Evolutionary conservation across 2,329 filamentous ascomycete species (phyloP), one percentile per base, ranked within the genome.

Genomic region (Myriosclerotinia duriaeana): DNA sequence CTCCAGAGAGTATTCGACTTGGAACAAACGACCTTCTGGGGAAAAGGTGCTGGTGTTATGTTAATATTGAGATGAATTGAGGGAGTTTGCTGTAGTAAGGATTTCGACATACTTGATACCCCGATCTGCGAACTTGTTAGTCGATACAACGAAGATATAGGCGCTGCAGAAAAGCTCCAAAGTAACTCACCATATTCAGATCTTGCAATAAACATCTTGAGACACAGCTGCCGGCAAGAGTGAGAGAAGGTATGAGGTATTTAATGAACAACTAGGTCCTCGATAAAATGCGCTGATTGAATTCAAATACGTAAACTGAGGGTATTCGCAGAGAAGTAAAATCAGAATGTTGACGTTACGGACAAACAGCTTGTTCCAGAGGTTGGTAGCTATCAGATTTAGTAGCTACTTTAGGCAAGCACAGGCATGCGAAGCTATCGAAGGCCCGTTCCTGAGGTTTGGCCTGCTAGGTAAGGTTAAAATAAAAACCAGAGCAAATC

Each of bases 1-100:
- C 85, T 99, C 95, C 80, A 99, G 90, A 68, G 95, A 98, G 88
- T 99, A 99, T 90, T 99, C 95, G 84, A 99, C 95, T 84, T 99
- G 95, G 87, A 99, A 99, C 80, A 99, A 91, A 81, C 95, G 95
- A 77, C 95, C 95, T 87, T 99, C 95, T 69, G 95, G 95, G 75
- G 95, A 99, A 87, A 99, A 99, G 86, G 95, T 99, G 87, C 91
- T 96, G 78, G 68, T 42, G 66, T 72, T 71, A 46, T 46, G 34
- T 66, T 61, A 66, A 60, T 53, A 61, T 61, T 44, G 55, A 72
- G 67, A 66, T 62, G 48, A 30, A 50, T 64, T 52, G 42, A 50
- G 15, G 55, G 38, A 44, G 53, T 40, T 54, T 67, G 38, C 53
- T 69, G 69, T 61, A 70, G 71, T 67, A 64, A 66, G 69, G 62